Base-by-base conservation (phyloP, 108 stramenopile genomes). In the Seminavis robusta region DNA sequence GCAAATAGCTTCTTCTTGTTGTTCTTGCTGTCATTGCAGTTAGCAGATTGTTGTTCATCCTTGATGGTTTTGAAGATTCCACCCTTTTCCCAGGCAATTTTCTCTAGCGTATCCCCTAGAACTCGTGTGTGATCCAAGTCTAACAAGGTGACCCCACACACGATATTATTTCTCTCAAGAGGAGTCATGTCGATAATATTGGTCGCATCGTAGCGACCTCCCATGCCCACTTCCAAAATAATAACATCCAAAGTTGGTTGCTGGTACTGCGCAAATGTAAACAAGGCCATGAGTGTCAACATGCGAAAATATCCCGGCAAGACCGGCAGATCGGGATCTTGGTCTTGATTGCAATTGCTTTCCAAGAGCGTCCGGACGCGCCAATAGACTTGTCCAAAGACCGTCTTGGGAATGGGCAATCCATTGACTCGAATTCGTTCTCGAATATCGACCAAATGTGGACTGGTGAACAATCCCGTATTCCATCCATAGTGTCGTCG, bases 71-170 rank as follows among this genome's bases (percentile, higher is more conserved):
- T 59, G 63, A 91, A 84, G 36, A 97, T 94, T 15, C 96, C 96
- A 3, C 86, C 94, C 64, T 97, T 97, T 59, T 98, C 94, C 94
- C 93, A 90, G 1, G 97, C 97, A 54, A 98, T 98, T 32, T 76
- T 56, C 53, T 80, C 77, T 50, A 98, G 59, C 4, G 89, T 90
- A 25, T 71, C 61, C 1, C 97, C 97, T 26, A 98, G 73, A 19
- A 95, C 65, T 15, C 94, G 76, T 6, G 76, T 83, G 74, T 97
- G 96, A 74, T 94, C 93, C 38, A 80, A 73, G 64, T 94, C 92
- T 16, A 59, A 19, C 23, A 41, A 33, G 0, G 68, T 69, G 13
- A 69, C 47, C 1, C 68, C 68, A 44, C 61, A 63, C 0, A 61
- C 67, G 56, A 26, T 0, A 23, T 33, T 33, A 29, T 30, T 37